Evolutionary conservation across 148 eudicot genomes (phyloP), one percentile per base, ranked within the genome.

Genomic region (Silene uniflora): DNA sequence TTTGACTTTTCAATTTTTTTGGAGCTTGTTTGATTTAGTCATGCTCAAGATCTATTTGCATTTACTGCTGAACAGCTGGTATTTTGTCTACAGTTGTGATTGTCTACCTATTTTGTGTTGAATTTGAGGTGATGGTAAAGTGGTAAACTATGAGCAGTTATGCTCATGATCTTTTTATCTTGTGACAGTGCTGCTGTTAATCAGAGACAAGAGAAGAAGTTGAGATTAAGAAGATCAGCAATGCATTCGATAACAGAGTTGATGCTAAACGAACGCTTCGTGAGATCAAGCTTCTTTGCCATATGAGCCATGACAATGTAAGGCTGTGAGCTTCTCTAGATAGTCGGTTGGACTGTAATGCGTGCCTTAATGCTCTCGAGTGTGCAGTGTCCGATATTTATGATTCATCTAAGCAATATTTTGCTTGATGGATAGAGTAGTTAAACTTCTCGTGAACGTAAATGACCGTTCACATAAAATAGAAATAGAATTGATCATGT

Each of bases 231-330:
- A 91, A 89, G 86, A 84, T 91, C 73, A 89, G 87, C 56, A 89
- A 89, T 79, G 93, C 93, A 61, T 91, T 91, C 79, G 93, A 87
- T 71, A 91, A 91, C 75, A 77, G 87, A 77, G 87, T 91, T 42
- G 97, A 91, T 81, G 97, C 93, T 78, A 91, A 91, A 81, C 83
- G 97, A 88, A 91, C 91, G 10, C 84, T 91, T 54, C 86, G 97
- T 27, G 97, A 91, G 76, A 91, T 91, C 76, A 91, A 91, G 83
- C 91, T 91, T 75, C 87, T 91, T 73, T 81, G 89, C 61, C 91
- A 91, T 81, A 87, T 89, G 90, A 87, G 80, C 77, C 97, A 91
- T 83, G 93, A 88, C 77, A 91, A 91, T 84, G 97, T 91, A 5
- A 52, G 56, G 17, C 17, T 52, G 17, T 39, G 71, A 83, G 86